phyloP scores from a whole-genome alignment of 306 rosid genomes.

The Cucumis sativus region Cucumber_9930_V3 NC_026655.2:21665001-21665500 shows the following conservation, averaged over 20 bases:
- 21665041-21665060: conserved; percentile 85
- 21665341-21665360: conserved; percentile 88
- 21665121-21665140: conserved; percentile 63
- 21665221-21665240: conserved; percentile 95
- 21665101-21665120: conserved; percentile 63
- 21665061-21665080: conserved; percentile 65
- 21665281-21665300: conserved; percentile 74
- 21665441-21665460: conserved; percentile 9
- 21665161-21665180: conserved; percentile 50
- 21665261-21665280: conserved; percentile 81
- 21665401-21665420: neutral
- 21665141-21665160: conserved; percentile 74
- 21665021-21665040: conserved; percentile 92
- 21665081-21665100: conserved; percentile 60
- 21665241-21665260: conserved; percentile 79
- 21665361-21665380: conserved; percentile 43
- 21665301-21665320: conserved; percentile 91
- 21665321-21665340: conserved; percentile 67
- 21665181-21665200: conserved; percentile 66
- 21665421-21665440: conserved; percentile 5
- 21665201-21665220: conserved; percentile 76
- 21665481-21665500: conserved; percentile 90
- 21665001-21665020: conserved; percentile 77
- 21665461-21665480: conserved; percentile 97
- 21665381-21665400: conserved; percentile 10